Evolutionary conservation across 371 early-diverging fungal genomes (phyloP), one percentile per base, ranked within the genome.

Genomic region (Mucor plumbeus): DNA sequence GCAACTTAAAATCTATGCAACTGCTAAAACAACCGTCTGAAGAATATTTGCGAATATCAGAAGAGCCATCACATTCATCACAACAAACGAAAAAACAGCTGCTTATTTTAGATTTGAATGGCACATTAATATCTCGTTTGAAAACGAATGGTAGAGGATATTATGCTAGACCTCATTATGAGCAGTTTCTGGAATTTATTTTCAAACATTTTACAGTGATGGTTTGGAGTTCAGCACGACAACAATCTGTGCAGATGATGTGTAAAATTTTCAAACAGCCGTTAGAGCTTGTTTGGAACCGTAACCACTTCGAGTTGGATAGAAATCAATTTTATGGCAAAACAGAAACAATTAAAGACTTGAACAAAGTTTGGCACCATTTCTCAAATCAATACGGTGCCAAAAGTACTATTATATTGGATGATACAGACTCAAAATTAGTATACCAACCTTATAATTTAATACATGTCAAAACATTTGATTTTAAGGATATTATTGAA

Each of bases 151-250:
- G 50, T 64, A 9, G 74, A 86, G 38, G 19, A 5, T 17, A 36
- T 63, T 79, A 69, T 53, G 56, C 67, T 1, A 85, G 92, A 2
- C 92, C 91, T 0, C 69, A 84, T 68, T 68, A 85, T 21, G 41
- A 66, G 7, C 59, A 64, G 0, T 93, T 93, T 55, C 67, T 91
- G 11, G 68, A 83, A n/a, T 92, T 84, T 63, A 70, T 88, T 4
- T 83, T 91, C 54, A 41, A 39, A 0, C 66, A 86, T 56, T 93
- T 90, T 72, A 71, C 74, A 6, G 92, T 93, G 21, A 89, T 91
- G 90, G 87, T 93, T 4, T 93, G 93, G 93, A 90, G 90, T 38
- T 90, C 92, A 8, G 91, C 92, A 0, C 85, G 81, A 44, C 82
- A 84, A 0, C 64, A 69, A 0, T 89, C 81, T 35, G 90, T 92